phyloP scores from a whole-genome alignment of 2,329 filamentous ascomycete species.

The Talaromyces sp. region DNA sequence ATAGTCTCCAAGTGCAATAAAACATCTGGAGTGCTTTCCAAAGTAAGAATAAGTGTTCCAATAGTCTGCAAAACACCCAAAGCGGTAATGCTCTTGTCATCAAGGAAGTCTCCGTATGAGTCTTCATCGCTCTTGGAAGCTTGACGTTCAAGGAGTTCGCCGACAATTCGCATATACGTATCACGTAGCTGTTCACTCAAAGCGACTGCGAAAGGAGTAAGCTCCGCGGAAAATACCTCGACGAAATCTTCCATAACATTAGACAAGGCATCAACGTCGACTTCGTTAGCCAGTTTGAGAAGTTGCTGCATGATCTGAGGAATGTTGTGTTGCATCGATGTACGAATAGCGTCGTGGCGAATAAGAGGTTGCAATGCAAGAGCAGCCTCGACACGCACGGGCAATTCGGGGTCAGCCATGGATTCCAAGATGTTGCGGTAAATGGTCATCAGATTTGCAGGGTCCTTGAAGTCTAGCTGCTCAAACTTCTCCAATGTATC shows the following conservation, averaged over 20 bases:
- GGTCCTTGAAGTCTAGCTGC: conserved; percentile 93
- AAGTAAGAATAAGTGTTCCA: conserved; percentile 89
- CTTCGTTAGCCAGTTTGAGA: conserved; percentile 93
- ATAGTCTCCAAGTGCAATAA: conserved; percentile 91
- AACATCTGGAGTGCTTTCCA: conserved; percentile 96
- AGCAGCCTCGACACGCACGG: conserved; percentile 89
- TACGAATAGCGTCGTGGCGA: conserved; percentile 87
- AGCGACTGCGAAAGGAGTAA: conserved; percentile 95
- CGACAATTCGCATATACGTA: conserved; percentile 90
- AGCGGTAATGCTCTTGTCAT: conserved; percentile 98
- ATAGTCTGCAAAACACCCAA: conserved; percentile 96
- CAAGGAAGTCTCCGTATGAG: conserved; percentile 82
- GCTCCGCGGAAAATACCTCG: conserved; percentile 93
- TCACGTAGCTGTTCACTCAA: conserved; percentile 93
- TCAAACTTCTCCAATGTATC: conserved; percentile 98
- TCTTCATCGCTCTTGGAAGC: conserved; percentile 71
- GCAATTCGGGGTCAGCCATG: conserved; percentile 90
- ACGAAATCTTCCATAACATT: conserved; percentile 99
- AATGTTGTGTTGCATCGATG: conserved; percentile 95
- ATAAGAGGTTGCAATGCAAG: conserved; percentile 94
- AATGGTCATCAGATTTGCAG: conserved; percentile 90
- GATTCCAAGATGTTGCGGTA: conserved; percentile 96
- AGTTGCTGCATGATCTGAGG: conserved; percentile 99
- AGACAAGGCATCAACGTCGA: conserved; percentile 92
- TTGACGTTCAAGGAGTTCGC: conserved; percentile 86